Percentiles rank a stretch among this genome's conserved stretches.
Evolutionary conservation across 139 green algal species (phyloP).

Genomic region (Asterochloris sp.): DNA sequence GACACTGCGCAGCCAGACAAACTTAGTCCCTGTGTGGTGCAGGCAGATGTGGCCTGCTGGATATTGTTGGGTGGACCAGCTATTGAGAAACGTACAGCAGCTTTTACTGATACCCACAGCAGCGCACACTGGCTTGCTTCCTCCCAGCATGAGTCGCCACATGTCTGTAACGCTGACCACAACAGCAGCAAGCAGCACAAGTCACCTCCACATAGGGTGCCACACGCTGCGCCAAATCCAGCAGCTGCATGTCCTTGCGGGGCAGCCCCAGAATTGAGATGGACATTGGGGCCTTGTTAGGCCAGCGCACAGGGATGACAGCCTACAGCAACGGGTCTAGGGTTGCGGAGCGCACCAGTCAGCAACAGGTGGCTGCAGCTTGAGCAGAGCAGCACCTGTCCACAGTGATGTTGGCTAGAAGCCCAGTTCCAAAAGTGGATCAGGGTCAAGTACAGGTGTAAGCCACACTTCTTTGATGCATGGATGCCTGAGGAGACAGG

Average conservation of each 20-base stretch:
- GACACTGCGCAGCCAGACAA: no score
- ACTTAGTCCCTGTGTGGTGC: no score
- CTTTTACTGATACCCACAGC: background rate
- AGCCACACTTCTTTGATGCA: background rate
- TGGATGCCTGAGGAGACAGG: background rate
- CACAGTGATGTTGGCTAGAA: background rate
- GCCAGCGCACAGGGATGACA: slow-evolving; percentile 4
- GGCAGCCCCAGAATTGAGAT: slow-evolving; percentile 37
- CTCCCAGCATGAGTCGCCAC: background rate
- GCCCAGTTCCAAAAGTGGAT: background rate
- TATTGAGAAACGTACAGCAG: background rate
- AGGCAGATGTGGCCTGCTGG: no score
- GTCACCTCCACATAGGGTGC: slow-evolving; percentile 23
- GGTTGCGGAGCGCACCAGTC: background rate
- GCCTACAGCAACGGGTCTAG: background rate
- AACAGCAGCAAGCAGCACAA: slow-evolving; percentile 2
- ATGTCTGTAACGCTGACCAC: background rate
- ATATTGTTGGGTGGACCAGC: no score
- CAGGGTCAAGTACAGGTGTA: no score
- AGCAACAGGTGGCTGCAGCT: slow-evolving; percentile 5
- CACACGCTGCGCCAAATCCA: slow-evolving; percentile 32
- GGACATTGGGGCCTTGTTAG: slow-evolving; percentile 17
- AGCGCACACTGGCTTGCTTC: background rate
- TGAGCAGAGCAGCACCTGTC: background rate
- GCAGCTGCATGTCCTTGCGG: slow-evolving; percentile 35